Conservation (phyloP, 2,329 filamentous ascomycete species). For the Aspergillus sp. region DNA sequence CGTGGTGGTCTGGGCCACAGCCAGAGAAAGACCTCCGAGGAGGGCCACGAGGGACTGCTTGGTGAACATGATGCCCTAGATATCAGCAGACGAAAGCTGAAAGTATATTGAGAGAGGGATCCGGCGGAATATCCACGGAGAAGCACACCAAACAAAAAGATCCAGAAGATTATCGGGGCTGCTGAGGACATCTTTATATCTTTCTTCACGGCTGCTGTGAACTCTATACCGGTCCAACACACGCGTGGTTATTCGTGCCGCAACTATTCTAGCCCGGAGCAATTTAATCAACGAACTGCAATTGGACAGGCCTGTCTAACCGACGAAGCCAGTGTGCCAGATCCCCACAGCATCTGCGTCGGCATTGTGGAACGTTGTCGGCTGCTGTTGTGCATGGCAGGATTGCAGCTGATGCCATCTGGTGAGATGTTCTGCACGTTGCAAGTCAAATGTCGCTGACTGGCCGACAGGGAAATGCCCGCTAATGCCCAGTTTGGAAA, state of each 20-base stretch:
- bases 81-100: background rate
- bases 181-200: background rate
- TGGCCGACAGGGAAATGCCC: constrained; percentile 10
- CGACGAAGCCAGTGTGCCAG: background rate
- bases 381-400: background rate
- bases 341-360: background rate
- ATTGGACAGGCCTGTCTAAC: constrained; percentile 11
- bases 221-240: background rate
- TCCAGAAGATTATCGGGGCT: background rate
- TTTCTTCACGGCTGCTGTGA: background rate
- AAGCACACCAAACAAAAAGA: background rate
- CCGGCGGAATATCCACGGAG: background rate
- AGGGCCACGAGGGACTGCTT: constrained; percentile 23
- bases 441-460: constrained; percentile 14
- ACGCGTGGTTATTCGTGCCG: background rate
- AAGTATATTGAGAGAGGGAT: background rate
- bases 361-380: background rate
- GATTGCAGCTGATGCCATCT: background rate
- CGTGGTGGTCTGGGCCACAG: constrained; percentile 26
- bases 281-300: constrained; percentile 1
- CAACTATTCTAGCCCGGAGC: background rate
- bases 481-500: background rate
- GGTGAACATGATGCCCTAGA: constrained; percentile 20
- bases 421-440: constrained; percentile 15
- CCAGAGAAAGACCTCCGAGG: constrained; percentile 24